Conservation (phyloP, 2,329 filamentous ascomycete species). For the Penicillium sumatraense region DNA sequence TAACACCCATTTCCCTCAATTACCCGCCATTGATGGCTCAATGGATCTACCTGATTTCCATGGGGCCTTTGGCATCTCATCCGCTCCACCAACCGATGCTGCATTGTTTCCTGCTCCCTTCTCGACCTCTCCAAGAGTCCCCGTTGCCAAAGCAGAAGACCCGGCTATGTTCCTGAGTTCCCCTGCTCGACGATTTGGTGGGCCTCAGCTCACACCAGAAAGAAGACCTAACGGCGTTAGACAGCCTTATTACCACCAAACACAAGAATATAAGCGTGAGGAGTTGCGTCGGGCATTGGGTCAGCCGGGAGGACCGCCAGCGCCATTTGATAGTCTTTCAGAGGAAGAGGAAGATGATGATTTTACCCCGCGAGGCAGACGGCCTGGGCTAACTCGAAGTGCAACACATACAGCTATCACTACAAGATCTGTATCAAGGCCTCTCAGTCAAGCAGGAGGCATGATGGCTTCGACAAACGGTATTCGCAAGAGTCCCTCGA, state of each 20-base stretch:
- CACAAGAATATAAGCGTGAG: constrained; percentile 53
- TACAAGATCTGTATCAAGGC: constrained; percentile 32
- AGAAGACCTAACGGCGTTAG: constrained; percentile 35
- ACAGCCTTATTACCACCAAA: constrained; percentile 55
- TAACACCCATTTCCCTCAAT: constrained; percentile 37
- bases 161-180: constrained; percentile 54
- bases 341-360: constrained; percentile 41
- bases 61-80: constrained; percentile 32
- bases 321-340: constrained; percentile 34
- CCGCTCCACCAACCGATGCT: constrained; percentile 38
- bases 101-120: constrained; percentile 49
- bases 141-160: constrained; percentile 46
- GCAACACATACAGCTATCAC: constrained; percentile 44
- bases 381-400: constrained; percentile 46
- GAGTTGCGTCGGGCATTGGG: constrained; percentile 41
- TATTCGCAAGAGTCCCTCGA: constrained; percentile 48
- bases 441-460: constrained; percentile 35
- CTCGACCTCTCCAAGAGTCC: constrained; percentile 50
- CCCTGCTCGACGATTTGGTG: constrained; percentile 53
- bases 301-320: constrained; percentile 28
- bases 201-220: constrained; percentile 38
- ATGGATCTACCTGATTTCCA: constrained; percentile 41
- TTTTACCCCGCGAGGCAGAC: constrained; percentile 36
- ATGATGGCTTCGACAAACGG: constrained; percentile 39
- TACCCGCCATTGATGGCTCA: constrained; percentile 40